Conservation (phyloP, 768 basidiomycete species). For the Pleurotus salmoneostramineus region DNA sequence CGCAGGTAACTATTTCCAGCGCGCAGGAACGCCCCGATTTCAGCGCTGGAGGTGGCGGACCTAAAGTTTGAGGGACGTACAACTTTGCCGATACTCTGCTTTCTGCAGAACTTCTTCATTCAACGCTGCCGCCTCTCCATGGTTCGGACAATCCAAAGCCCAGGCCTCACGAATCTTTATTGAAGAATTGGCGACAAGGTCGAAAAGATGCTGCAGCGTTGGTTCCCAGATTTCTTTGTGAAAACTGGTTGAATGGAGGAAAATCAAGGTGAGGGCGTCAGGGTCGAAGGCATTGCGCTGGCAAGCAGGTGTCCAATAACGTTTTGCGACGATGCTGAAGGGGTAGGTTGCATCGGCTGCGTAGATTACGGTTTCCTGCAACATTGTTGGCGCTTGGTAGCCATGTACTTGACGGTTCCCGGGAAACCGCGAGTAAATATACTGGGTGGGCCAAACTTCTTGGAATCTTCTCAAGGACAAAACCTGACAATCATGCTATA, state of each 20-base stretch:
- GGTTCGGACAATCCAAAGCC: conserved; percentile 71
- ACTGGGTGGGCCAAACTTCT: neutral
- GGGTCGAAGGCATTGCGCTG: conserved; percentile 30
- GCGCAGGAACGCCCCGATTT: conserved; percentile 4
- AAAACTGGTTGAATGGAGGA: conserved; percentile 70
- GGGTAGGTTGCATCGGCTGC: conserved; percentile 40
- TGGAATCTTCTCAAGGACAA: neutral
- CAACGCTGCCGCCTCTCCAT: conserved; percentile 55
- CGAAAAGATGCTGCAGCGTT: conserved; percentile 45
- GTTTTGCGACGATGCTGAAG: conserved; percentile 51
- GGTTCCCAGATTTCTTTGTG: conserved; percentile 78
- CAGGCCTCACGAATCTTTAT: conserved; percentile 54
- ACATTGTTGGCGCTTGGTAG: conserved; percentile 8
- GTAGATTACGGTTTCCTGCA: conserved; percentile 22
- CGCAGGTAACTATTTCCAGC: conserved; percentile 49
- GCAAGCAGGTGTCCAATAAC: conserved; percentile 44
- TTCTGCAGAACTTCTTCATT: conserved; percentile 45
- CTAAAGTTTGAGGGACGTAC: conserved; percentile 25
- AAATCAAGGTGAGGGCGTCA: conserved; percentile 49
- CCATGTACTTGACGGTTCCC: conserved; percentile 1
- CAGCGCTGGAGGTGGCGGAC: neutral
- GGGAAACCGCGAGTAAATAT: conserved; percentile 3
- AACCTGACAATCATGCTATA: neutral
- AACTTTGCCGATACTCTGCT: conserved; percentile 40
- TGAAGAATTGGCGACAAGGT: conserved; percentile 16